Percentiles rank a stretch among this genome's conserved stretches.
Evolutionary conservation across 2,329 filamentous ascomycete genomes (phyloP).

Genomic region (Paecilomyces dactylethromorphus): DNA sequence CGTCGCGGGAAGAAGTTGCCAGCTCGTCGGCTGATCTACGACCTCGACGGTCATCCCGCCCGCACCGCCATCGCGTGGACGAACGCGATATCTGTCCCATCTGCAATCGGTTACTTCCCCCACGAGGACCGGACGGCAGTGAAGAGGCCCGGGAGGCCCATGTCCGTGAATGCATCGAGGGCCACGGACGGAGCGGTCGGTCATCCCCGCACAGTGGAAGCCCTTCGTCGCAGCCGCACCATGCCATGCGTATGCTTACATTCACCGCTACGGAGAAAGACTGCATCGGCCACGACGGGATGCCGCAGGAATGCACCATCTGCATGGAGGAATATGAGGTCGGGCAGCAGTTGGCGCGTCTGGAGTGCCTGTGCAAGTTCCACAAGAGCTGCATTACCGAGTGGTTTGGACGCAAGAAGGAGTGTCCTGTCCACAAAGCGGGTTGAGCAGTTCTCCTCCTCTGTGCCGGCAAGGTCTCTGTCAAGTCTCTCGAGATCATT

Average conservation of each 20-base stretch:
- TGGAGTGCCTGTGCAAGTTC: conserved; percentile 60
- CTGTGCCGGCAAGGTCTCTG: no score
- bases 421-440: conserved; percentile 56
- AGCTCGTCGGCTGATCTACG: conserved; percentile 6
- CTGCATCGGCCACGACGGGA: conserved; percentile 49
- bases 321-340: conserved; percentile 60
- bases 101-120: conserved; percentile 35
- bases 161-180: conserved; percentile 39
- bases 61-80: conserved; percentile 19
- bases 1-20: not conserved
- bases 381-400: conserved; percentile 54
- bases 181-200: conserved; percentile 17
- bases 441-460: no score
- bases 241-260: conserved; percentile 31
- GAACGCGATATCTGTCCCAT: conserved; percentile 44
- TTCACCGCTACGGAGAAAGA: conserved; percentile 60
- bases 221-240: conserved; percentile 13
- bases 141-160: conserved; percentile 39
- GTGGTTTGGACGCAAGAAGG: conserved; percentile 54
- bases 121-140: conserved; percentile 28
- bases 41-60: conserved; percentile 6
- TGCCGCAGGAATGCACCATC: conserved; percentile 54
- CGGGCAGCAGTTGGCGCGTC: conserved; percentile 52
- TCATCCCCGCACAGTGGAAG: conserved; percentile 8
- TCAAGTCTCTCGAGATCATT: not conserved